phyloP scores from a whole-genome alignment of 768 basidiomycete genomes.

The Lactarius sanguifluus region DNA sequence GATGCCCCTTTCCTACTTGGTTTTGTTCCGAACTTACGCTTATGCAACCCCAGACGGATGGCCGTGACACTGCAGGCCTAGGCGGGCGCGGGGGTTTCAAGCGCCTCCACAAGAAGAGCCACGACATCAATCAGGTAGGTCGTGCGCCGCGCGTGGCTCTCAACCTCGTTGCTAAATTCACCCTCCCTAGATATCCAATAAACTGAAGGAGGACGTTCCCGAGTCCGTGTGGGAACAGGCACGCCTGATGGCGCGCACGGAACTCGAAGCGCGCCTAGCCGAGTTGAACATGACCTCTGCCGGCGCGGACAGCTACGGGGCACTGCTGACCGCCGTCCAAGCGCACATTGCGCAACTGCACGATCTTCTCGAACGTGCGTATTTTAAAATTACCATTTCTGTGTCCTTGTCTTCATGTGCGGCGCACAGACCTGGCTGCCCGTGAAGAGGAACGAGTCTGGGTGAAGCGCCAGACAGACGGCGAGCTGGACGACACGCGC shows the following conservation, averaged over 20 bases:
- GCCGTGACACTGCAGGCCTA: conserved; percentile 63
- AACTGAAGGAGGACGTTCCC: conserved; percentile 56
- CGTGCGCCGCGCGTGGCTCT: background rate
- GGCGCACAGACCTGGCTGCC: conserved; percentile 54
- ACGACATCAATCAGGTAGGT: conserved; percentile 59
- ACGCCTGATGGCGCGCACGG: conserved; percentile 65
- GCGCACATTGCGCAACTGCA: conserved; percentile 59
- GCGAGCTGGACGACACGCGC: conserved; percentile 65
- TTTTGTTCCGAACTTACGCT: background rate
- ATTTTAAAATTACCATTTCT: background rate
- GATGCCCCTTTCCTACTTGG: background rate
- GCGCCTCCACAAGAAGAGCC: conserved; percentile 55
- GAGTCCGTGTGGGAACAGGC: conserved; percentile 62
- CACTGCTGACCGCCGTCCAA: conserved; percentile 52
- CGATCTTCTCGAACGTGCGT: conserved; percentile 61
- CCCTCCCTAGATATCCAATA: conserved; percentile 45
- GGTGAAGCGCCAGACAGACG: conserved; percentile 70
- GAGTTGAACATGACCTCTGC: conserved; percentile 58
- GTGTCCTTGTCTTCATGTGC: too few relatives aligned
- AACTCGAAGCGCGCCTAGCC: conserved; percentile 58
- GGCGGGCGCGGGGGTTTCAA: conserved; percentile 68
- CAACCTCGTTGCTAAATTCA: background rate
- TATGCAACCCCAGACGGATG: conserved; percentile 49
- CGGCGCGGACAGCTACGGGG: conserved; percentile 58
- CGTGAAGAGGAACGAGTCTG: conserved; percentile 70